Conservation (phyloP, 805 yeast species). For the Barnettozyma vustinii region DNA sequence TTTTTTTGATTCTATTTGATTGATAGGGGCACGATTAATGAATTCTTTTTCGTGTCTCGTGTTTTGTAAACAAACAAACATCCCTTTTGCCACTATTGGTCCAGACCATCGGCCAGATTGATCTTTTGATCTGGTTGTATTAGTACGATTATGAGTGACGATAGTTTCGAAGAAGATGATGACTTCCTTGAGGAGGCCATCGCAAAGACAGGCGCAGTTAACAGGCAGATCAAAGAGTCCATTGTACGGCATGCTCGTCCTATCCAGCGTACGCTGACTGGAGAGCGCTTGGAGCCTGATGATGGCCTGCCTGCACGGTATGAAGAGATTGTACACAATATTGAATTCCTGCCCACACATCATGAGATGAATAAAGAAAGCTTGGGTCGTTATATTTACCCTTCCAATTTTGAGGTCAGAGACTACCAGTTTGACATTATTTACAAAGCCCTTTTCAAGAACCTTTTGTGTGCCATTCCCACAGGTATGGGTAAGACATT, state of each 20-base stretch:
- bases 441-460: conserved; percentile 61
- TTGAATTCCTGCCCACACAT: conserved; percentile 40
- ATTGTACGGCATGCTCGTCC: conserved; percentile 26
- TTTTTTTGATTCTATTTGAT: not conserved
- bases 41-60: not conserved
- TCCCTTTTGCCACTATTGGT: not conserved
- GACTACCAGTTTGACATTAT: conserved; percentile 88
- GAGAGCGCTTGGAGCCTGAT: conserved; percentile 22
- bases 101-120: not conserved
- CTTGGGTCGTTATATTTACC: conserved; percentile 60
- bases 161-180: conserved; percentile 28
- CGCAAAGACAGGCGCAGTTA: conserved; percentile 26
- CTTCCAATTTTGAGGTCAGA: conserved; percentile 76
- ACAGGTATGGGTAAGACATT: conserved; percentile 98
- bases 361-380: conserved; percentile 40
- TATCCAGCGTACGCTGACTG: conserved; percentile 32
- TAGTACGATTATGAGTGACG: conserved; percentile 15
- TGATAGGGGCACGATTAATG: not conserved
- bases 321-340: conserved; percentile 32
- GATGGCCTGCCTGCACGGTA: conserved; percentile 19
- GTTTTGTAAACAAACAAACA: not conserved
- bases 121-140: not conserved
- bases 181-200: conserved; percentile 20
- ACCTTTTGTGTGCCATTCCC: conserved; percentile 85
- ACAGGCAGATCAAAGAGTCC: conserved; percentile 28